These are phyloP conservation scores for Colletotrichum lupini DNA, from an alignment of 2,329 filamentous ascomycete genomes.

Conservation along the genomic window DNA sequence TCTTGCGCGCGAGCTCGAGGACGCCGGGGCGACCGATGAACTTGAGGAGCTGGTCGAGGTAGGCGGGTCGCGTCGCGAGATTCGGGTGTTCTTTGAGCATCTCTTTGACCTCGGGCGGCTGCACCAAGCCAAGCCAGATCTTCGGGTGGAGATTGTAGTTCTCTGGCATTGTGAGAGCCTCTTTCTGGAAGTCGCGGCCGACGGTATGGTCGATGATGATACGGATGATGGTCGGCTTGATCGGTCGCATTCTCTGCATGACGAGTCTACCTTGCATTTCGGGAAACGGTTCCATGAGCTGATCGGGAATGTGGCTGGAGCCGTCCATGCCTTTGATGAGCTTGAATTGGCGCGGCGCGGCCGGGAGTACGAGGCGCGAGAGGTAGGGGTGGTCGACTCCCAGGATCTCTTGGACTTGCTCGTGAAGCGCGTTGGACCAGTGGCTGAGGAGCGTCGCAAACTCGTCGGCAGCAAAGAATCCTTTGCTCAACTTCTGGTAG, in stretches of 20 bases:
- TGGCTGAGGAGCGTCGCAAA: background rate
- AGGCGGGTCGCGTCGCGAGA: constrained; percentile 5
- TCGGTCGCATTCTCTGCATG: constrained; percentile 7
- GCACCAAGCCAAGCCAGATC: constrained; percentile 14
- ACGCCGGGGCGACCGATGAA: background rate
- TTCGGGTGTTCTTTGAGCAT: background rate
- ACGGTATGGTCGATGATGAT: constrained; percentile 1
- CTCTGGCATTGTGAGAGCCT: background rate
- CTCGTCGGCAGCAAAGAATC: background rate
- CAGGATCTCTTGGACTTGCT: background rate
- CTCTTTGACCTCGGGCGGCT: background rate
- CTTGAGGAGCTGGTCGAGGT: constrained; percentile 18
- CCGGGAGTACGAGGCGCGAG: background rate
- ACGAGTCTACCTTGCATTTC: constrained; percentile 6
- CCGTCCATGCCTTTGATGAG: background rate
- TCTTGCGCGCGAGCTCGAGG: background rate
- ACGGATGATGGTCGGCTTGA: background rate
- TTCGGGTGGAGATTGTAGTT: constrained; percentile 17
- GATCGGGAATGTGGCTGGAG: background rate
- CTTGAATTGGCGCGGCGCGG: background rate
- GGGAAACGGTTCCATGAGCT: background rate
- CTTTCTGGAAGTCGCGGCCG: background rate
- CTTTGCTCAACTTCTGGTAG: background rate
- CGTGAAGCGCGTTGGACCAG: constrained; percentile 1
- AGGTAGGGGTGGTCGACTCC: constrained; percentile 2